Conservation (phyloP, 2,329 filamentous ascomycete genomes). For the Epicoccum sorghinum region DNA sequence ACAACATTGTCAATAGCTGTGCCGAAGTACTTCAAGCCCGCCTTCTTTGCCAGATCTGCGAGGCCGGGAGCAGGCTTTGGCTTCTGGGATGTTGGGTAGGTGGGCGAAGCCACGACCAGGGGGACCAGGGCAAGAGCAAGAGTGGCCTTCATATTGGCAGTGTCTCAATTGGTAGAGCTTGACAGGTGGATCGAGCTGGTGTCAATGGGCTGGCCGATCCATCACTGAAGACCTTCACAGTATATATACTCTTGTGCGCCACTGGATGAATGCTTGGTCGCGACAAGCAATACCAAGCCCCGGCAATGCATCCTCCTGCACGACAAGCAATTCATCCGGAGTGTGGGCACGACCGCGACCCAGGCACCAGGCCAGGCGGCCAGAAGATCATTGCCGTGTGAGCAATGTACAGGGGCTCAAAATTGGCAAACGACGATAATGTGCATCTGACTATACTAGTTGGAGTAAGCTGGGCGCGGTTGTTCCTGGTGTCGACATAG, state of each 20-base stretch:
- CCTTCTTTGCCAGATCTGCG: conserved; percentile 60
- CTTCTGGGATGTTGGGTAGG: conserved; percentile 11
- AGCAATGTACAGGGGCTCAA: conserved; percentile 20
- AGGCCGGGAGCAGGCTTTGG: conserved; percentile 44
- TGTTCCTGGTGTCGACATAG: conserved; percentile 9
- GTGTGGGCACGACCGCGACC: conserved; percentile 2
- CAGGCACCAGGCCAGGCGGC: conserved; percentile 18
- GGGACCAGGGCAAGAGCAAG: conserved; percentile 25
- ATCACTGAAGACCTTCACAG: not conserved
- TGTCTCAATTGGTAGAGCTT: too few species aligned
- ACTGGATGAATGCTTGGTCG: conserved; percentile 5
- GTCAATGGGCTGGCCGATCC: not conserved
- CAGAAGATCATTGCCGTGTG: conserved; percentile 25
- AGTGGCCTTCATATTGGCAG: conserved; percentile 34
- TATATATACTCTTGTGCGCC: conserved; percentile 3
- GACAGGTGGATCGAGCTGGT: not conserved
- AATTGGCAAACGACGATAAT: conserved; percentile 1
- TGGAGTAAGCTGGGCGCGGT: not conserved
- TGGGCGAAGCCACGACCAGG: conserved; percentile 26
- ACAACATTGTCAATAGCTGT: conserved; percentile 64
- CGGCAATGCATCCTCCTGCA: not conserved
- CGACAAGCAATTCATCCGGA: conserved; percentile 26
- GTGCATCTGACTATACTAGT: conserved; percentile 1
- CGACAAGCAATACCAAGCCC: conserved; percentile 9
- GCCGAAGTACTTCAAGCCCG: conserved; percentile 62